A percentile compares a stretch with the other conserved stretches of the same genome.
Conservation (phyloP, 768 basidiomycete genomes). For the Amanita polypyramis region DNA sequence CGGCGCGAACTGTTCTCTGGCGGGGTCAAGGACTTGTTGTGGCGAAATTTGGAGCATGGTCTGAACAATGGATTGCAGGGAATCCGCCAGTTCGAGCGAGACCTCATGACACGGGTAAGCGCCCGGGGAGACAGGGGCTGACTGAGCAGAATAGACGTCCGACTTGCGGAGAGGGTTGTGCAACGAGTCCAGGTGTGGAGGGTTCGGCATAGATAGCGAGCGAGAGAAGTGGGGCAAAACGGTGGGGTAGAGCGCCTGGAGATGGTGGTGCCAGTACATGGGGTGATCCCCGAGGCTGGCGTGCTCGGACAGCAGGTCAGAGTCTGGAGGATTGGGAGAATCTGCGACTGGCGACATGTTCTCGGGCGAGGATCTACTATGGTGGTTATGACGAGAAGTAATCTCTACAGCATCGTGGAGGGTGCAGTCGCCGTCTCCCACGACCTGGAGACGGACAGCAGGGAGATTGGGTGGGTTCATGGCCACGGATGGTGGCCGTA, state of each 20-base stretch:
- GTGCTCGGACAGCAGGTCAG: constrained; percentile 21
- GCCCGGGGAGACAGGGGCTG: constrained; percentile 13
- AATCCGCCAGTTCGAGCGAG: constrained; percentile 84
- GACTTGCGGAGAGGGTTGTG: constrained; percentile 48
- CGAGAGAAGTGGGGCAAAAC: constrained; percentile 53
- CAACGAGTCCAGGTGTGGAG: constrained; percentile 67
- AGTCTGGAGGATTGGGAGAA: constrained; percentile 38
- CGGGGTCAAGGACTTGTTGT: constrained; percentile 82
- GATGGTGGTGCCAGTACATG: constrained; percentile 11
- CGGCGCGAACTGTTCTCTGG: constrained; percentile 87
- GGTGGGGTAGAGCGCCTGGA: constrained; percentile 12
- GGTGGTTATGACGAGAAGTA: constrained; percentile 16
- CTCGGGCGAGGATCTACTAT: constrained; percentile 27
- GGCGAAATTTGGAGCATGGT: constrained; percentile 87
- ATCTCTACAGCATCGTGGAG: constrained; percentile 35
- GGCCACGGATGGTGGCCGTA: constrained; percentile 9
- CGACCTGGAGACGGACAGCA: constrained; percentile 40
- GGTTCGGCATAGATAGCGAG: constrained; percentile 71
- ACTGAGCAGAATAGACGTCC: constrained; percentile 10
- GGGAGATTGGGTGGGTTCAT: constrained; percentile 31
- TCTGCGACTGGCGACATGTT: constrained; percentile 28
- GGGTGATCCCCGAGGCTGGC: constrained; percentile 12
- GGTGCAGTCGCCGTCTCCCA: constrained; percentile 30
- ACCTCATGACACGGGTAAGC: constrained; percentile 48
- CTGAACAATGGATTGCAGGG: constrained; percentile 83